Evolutionary conservation across 1,284 basidiomycete species (phyloP), one percentile per base, ranked within the genome.

Genomic region (Rhizoctonia solani): DNA sequence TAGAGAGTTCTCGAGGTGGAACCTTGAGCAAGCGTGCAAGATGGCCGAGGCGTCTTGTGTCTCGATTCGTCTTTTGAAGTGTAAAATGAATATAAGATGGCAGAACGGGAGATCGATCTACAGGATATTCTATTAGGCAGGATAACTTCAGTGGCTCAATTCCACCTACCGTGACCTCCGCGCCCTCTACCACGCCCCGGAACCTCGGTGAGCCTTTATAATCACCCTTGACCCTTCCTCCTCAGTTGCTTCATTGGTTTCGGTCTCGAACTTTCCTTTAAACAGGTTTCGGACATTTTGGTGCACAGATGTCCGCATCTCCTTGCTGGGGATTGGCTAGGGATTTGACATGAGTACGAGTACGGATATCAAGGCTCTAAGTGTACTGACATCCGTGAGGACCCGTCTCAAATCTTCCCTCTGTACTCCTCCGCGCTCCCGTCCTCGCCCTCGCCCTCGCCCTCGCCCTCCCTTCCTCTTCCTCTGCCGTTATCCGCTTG

Each of bases 31-130:
- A 83, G 13, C 93, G 87, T 11, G 90, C 82, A 37, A 98, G 78
- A 73, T 95, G 83, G 0, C 85, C 82, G 23, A 99, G 85, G 93
- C 94, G 74, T 99, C 97, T 76, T 98, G 95, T 2, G 75, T 99
- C 97, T 49, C 97, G 87, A 74, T 98, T 99, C 16, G 95, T 93
- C 79, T 99, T 99, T 76, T 98, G 96, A 42, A 99, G 79, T 0
- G 93, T 94, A 77, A 99, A 98, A 75, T 98, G 95, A 69, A 99
- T 95, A 76, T 93, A 99, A 0, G 90, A 90, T 69, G 90, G 90
- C 44, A 63, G 59, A 14, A 21, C 23, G n/a, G 68, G 66, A 3
- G 54, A 46, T 27, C 44, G 37, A 42, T 69, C 47, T 66, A 52
- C 19, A 16, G 42, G 19, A 59, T n/a, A 47, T 25, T 34, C 11